phyloP scores from a whole-genome alignment of 768 basidiomycete species.

The Kwoniella heveanensis region DNA sequence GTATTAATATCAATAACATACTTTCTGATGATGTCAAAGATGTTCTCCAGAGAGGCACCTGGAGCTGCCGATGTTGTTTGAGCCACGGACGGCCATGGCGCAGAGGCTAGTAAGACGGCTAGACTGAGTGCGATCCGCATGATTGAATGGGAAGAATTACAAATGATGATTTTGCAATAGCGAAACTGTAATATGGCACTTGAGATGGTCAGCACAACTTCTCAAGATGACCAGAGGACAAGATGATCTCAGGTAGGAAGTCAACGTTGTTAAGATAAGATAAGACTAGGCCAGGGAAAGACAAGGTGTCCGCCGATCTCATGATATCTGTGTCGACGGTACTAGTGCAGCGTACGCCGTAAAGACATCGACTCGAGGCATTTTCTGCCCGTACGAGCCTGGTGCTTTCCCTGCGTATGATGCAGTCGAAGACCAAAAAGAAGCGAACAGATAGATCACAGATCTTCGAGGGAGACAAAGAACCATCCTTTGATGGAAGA shows the following conservation, averaged over 20 bases:
- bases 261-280: conserved; percentile 1
- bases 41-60: background rate
- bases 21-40: background rate
- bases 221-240: background rate
- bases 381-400: background rate
- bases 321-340: too few relatives aligned
- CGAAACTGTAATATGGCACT: background rate
- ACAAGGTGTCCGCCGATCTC: too few relatives aligned
- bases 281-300: conserved; percentile 1
- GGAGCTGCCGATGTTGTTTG: background rate
- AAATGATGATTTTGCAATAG: background rate
- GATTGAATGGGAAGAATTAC: background rate
- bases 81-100: background rate
- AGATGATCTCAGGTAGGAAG: too few relatives aligned
- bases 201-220: background rate
- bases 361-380: background rate
- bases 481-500: background rate
- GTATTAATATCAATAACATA: background rate
- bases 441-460: background rate
- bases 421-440: background rate
- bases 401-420: too few relatives aligned
- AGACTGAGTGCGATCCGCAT: background rate
- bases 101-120: background rate
- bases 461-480: background rate
- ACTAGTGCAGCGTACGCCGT: too few relatives aligned